Evolutionary conservation across 73 alveolate genomes (phyloP).

Genomic region (Paramecium octaurelia): DNA sequence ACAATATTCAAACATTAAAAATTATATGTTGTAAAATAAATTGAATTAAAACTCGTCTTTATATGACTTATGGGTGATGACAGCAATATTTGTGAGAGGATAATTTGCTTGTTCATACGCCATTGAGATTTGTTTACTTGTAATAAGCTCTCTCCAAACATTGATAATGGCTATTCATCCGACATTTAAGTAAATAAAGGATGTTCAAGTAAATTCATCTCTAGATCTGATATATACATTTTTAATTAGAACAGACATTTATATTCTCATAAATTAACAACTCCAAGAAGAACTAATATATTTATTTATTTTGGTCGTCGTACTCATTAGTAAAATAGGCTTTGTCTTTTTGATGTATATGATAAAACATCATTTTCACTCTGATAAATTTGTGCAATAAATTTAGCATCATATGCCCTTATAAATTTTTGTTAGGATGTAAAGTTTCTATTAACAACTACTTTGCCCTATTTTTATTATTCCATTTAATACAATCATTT

Average conservation of each 20-base stretch:
- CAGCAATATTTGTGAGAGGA: conserved; percentile 4
- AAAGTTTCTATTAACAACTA: background rate
- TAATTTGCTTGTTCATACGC: background rate
- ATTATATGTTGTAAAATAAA: background rate
- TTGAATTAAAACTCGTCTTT: background rate
- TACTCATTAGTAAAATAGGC: background rate
- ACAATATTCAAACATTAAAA: background rate
- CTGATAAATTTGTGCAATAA: background rate
- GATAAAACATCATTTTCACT: background rate
- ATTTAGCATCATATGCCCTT: background rate
- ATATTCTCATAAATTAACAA: background rate
- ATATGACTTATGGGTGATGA: background rate
- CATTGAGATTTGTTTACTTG: background rate
- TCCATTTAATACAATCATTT: background rate
- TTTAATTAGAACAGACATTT: background rate
- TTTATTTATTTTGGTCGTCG: background rate
- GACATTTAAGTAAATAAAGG: background rate
- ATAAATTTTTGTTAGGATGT: background rate
- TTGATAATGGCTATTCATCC: conserved; percentile 1
- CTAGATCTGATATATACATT: background rate
- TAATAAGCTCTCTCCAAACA: background rate
- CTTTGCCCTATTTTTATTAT: background rate
- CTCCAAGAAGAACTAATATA: background rate
- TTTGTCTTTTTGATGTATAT: background rate
- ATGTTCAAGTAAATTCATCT: background rate